Percentiles rank a stretch among this genome's conserved stretches.
These are phyloP conservation scores for Austroboletus rostrupii DNA, from an alignment of 1,284 basidiomycete species.

Conservation along the genomic window DNA sequence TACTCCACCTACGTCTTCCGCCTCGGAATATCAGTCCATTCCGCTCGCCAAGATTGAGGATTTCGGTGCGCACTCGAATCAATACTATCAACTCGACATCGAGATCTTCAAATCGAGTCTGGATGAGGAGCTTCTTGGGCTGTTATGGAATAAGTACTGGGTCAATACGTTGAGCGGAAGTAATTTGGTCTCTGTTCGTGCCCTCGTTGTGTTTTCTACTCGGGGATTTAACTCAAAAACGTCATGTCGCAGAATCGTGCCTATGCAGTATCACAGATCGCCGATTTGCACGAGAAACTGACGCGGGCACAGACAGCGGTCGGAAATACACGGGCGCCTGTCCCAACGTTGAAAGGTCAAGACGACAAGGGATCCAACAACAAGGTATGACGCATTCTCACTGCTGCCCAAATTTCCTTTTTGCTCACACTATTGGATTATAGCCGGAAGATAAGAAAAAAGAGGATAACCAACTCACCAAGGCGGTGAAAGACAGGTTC, in stretches of 20 bases:
- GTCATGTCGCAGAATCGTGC: constrained; percentile 71
- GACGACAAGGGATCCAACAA: constrained; percentile 36
- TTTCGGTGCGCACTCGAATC: constrained; percentile 96
- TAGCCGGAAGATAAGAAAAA: constrained; percentile 70
- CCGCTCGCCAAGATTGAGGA: constrained; percentile 95
- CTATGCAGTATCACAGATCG: constrained; percentile 85
- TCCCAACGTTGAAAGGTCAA: constrained; percentile 48
- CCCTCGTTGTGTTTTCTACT: not conserved
- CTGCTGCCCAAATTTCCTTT: not conserved
- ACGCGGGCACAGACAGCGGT: constrained; percentile 58
- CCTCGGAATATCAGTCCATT: constrained; percentile 91
- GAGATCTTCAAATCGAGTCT: constrained; percentile 91
- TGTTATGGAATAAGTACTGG: constrained; percentile 99
- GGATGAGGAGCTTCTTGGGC: constrained; percentile 81
- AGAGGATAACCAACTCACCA: constrained; percentile 73
- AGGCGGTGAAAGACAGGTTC: constrained; percentile 82
- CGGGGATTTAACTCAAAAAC: not conserved
- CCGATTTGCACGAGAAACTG: constrained; percentile 87
- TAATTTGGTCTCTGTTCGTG: constrained; percentile 80
- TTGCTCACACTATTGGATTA: not conserved
- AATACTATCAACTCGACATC: constrained; percentile 92
- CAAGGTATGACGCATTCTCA: constrained; percentile 16
- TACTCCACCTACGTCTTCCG: constrained; percentile 65
- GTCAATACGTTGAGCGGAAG: constrained; percentile 92
- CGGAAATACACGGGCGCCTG: constrained; percentile 50